phyloP scores from a whole-genome alignment of 1,284 basidiomycete genomes.

The Tilletia indica region DNA sequence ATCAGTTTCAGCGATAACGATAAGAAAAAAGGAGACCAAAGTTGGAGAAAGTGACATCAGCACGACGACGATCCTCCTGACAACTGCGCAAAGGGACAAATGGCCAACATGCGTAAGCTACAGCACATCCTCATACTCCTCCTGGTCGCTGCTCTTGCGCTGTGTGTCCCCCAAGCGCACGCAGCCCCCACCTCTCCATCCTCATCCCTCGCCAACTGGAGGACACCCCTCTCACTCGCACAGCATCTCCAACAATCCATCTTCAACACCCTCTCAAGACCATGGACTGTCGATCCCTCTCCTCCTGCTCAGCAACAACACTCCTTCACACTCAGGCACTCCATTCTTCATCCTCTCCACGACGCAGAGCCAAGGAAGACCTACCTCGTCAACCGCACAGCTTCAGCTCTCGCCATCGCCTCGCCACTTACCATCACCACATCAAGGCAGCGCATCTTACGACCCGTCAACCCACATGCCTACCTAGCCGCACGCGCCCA shows the following conservation, averaged over 20 bases:
- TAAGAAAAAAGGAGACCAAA: no score
- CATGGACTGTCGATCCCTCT: neutral
- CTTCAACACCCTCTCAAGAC: conserved; percentile 7
- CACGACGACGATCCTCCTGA: no score
- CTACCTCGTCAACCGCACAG: neutral
- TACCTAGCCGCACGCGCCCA: conserved; percentile 31
- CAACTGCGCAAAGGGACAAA: no score
- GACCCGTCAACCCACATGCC: conserved; percentile 27
- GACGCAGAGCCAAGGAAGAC: neutral
- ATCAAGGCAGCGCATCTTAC: conserved; percentile 29
- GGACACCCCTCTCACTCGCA: conserved; percentile 10
- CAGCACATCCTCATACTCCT: neutral
- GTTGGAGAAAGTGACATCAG: no score
- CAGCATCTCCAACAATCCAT: conserved; percentile 13
- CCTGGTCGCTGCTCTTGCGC: neutral
- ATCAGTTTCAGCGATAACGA: no score
- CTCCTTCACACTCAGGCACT: conserved; percentile 12
- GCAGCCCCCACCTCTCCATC: neutral
- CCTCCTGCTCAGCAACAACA: neutral
- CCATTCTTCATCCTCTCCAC: neutral
- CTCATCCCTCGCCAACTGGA: neutral
- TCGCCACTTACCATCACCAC: conserved; percentile 24
- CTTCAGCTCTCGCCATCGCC: neutral
- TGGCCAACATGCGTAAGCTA: neutral
- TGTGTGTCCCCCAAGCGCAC: neutral